Evolutionary conservation across 768 basidiomycete genomes (phyloP).

Genomic region (Pisolithus albus): DNA sequence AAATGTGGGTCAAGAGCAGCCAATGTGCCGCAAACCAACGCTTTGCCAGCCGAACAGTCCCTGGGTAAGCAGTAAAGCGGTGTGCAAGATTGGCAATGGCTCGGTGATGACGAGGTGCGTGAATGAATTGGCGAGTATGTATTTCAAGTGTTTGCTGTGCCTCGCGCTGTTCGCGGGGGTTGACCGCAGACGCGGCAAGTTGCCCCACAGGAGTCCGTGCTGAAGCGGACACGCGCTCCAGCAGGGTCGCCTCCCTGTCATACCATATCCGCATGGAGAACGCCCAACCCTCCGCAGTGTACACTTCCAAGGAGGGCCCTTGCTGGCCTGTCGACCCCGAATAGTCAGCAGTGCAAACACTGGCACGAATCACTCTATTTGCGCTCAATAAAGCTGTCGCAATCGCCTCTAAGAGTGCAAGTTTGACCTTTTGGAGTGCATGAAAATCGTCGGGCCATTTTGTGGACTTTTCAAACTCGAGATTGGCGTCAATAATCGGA

Average conservation of each 20-base stretch:
- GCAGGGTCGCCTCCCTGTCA: conserved; percentile 73
- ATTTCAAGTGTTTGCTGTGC: conserved; percentile 52
- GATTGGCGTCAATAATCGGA: conserved; percentile 62
- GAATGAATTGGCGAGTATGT: conserved; percentile 67
- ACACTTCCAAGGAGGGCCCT: conserved; percentile 63
- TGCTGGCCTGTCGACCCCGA: conserved; percentile 56
- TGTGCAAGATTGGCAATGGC: conserved; percentile 77
- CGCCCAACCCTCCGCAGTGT: conserved; percentile 79
- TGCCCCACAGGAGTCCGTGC: conserved; percentile 26
- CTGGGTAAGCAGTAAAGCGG: conserved; percentile 69
- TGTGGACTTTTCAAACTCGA: conserved; percentile 90
- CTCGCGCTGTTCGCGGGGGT: conserved; percentile 40
- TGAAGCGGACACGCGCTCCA: conserved; percentile 56
- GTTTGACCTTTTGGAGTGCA: conserved; percentile 90
- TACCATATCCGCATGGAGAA: conserved; percentile 83
- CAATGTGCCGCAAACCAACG: conserved; percentile 91
- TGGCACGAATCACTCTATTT: conserved; percentile 45
- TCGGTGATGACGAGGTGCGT: conserved; percentile 79
- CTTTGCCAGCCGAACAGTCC: conserved; percentile 83
- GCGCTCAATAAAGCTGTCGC: conserved; percentile 55
- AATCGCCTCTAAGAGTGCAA: conserved; percentile 84
- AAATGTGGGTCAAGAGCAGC: conserved; percentile 68
- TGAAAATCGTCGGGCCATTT: conserved; percentile 93
- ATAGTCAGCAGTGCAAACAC: conserved; percentile 52
- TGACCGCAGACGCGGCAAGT: neutral